These are phyloP conservation scores for Peronospora destructor DNA, from an alignment of 352 stramenopile species.

Conservation along the genomic window DNA sequence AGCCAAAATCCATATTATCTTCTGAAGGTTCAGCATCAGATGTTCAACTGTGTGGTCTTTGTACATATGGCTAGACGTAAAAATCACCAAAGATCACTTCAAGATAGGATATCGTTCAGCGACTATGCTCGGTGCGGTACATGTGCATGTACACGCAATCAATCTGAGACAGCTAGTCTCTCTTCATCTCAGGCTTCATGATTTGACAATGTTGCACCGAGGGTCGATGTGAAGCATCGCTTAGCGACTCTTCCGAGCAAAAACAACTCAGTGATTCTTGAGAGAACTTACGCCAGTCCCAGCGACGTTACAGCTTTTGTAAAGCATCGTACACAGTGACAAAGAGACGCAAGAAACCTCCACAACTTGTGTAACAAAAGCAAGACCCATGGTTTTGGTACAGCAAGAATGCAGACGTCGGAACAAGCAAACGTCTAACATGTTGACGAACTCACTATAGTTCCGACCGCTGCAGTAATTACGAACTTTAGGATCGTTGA, in stretches of 20 bases:
- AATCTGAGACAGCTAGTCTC: background rate
- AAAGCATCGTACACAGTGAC: background rate
- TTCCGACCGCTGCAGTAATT: background rate
- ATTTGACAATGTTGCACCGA: background rate
- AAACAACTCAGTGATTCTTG: background rate
- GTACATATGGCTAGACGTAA: constrained; percentile 3
- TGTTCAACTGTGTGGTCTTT: constrained; percentile 3
- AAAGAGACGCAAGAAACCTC: background rate
- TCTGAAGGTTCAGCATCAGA: background rate
- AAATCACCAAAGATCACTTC: constrained; percentile 10
- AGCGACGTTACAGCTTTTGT: constrained; percentile 1
- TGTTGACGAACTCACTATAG: constrained; percentile 12
- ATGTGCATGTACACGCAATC: background rate
- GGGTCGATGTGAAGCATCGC: background rate
- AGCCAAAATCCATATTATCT: background rate
- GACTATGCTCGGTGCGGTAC: background rate
- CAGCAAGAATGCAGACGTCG: background rate
- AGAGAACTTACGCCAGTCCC: background rate
- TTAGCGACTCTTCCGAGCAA: background rate
- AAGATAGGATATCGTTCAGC: constrained; percentile 8
- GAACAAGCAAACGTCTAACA: background rate
- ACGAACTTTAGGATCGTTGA: constrained; percentile 5
- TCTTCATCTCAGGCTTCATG: background rate
- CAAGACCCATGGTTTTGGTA: background rate
- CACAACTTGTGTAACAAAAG: background rate